Base-by-base conservation (phyloP, 2,329 filamentous ascomycete genomes). In the Karstenula rhodostoma region DNA sequence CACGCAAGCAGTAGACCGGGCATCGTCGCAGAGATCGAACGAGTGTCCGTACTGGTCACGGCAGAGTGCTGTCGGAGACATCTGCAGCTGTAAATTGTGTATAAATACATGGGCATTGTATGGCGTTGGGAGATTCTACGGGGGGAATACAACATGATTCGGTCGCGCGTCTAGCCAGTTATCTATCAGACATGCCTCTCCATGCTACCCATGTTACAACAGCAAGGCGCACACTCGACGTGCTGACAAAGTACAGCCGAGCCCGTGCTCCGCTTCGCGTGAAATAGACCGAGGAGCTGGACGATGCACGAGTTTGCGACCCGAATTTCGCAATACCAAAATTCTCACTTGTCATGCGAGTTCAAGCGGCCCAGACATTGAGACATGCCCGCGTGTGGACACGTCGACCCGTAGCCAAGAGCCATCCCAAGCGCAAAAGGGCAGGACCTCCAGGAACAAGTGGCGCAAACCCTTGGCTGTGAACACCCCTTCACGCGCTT, bases 1-100 rank as follows among this genome's bases (percentile, higher is more conserved):
- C 69, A 25, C 66, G 66, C 49, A 75, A 76, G 61, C 70, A 68
- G 50, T 65, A 55, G 42, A 12, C 6, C 15, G 8, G 22, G 23
- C 22, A 6, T 2, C 40, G 5, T 40, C 17, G n/a, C n/a, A 48
- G 10, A 49, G 0, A 25, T 12, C 1, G 23, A 25, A 47, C 10
- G 49, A n/a, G 5, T n/a, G 33, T 23, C 27, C 15, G 17, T 44
- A 32, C 29, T 47, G 33, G 22, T 19, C 37, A 44, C 13, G 10
- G 4, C 32, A 35, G 19, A 40, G n/a, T 9, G 22, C 27, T 6
- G 48, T 19, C 4, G 33, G 49, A 17, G 22, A 19, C n/a, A 23
- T 19, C 25, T 19, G 50, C 37, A 27, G 22, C 23, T 54, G 51
- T 54, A 54, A 44, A 46, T 46, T 44, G 23, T 54, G 51, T 54